phyloP scores from a whole-genome alignment of 805 yeast genomes.

The Yarrowia sp. region DNA sequence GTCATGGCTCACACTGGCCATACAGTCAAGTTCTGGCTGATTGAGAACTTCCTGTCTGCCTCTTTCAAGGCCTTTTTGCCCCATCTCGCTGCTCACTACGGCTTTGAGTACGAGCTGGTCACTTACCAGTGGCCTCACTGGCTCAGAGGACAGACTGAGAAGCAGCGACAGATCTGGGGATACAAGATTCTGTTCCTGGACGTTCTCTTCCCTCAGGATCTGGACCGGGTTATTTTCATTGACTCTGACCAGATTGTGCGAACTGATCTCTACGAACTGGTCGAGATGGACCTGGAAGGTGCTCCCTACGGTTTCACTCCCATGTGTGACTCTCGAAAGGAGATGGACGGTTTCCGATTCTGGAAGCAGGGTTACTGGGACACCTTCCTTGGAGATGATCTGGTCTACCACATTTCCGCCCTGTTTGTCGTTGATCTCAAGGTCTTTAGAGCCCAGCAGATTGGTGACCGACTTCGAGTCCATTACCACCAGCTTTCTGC shows the following conservation, averaged over 20 bases:
- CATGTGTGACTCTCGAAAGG: slow-evolving; percentile 76
- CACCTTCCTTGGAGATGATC: slow-evolving; percentile 51
- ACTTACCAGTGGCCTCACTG: slow-evolving; percentile 91
- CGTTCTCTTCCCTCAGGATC: slow-evolving; percentile 75
- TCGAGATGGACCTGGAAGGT: slow-evolving; percentile 66
- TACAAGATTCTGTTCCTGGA: slow-evolving; percentile 84
- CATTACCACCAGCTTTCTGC: slow-evolving; percentile 81
- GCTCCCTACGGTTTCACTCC: slow-evolving; percentile 87
- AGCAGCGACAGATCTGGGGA: slow-evolving; percentile 82
- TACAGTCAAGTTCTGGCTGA: slow-evolving; percentile 78
- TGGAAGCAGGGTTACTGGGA: slow-evolving; percentile 96
- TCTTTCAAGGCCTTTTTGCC: slow-evolving; percentile 63
- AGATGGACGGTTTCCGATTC: slow-evolving; percentile 81
- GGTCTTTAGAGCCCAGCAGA: slow-evolving; percentile 59
- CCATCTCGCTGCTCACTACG: slow-evolving; percentile 52
- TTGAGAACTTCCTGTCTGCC: slow-evolving; percentile 78
- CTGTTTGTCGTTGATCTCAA: slow-evolving; percentile 75
- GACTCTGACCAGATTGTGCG: slow-evolving; percentile 84
- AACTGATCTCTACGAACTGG: slow-evolving; percentile 67
- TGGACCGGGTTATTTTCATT: slow-evolving; percentile 75
- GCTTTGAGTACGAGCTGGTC: slow-evolving; percentile 72
- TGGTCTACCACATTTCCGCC: slow-evolving; percentile 79
- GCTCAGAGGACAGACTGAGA: slow-evolving; percentile 75
- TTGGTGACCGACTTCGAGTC: slow-evolving; percentile 77
- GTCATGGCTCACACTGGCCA: slow-evolving; percentile 64